Evolutionary conservation across 2,329 filamentous ascomycete species (phyloP).

Genomic region (Trichophyton benhamiae): DNA sequence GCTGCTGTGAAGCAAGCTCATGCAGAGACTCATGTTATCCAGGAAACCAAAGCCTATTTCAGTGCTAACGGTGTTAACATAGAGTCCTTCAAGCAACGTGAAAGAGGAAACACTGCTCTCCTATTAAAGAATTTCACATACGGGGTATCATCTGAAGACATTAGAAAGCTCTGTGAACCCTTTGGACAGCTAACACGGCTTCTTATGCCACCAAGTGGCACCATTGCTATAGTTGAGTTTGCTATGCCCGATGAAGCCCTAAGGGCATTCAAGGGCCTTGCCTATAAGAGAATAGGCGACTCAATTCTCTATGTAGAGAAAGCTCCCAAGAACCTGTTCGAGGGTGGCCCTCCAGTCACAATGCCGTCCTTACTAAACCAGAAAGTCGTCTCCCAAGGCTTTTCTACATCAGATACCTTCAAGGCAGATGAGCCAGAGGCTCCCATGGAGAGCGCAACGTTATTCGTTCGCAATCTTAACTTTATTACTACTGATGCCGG

Average conservation of each 20-base stretch:
- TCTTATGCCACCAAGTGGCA: conserved; percentile 83
- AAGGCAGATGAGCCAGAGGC: conserved; percentile 25
- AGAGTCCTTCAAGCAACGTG: conserved; percentile 73
- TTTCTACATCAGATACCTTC: conserved; percentile 33
- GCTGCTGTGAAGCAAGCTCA: conserved; percentile 93
- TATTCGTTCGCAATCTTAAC: conserved; percentile 90
- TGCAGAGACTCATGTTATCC: conserved; percentile 89
- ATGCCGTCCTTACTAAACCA: conserved; percentile 21
- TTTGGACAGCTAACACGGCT: conserved; percentile 70
- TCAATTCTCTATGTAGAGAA: conserved; percentile 89
- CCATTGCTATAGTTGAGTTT: conserved; percentile 89
- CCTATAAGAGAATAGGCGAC: conserved; percentile 83
- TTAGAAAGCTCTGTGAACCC: conserved; percentile 71
- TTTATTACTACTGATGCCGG: conserved; percentile 72
- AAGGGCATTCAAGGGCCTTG: conserved; percentile 68
- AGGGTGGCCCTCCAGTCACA: conserved; percentile 23
- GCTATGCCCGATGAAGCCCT: conserved; percentile 65
- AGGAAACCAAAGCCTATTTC: conserved; percentile 92
- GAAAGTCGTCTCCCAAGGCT: conserved; percentile 28
- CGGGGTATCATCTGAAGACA: conserved; percentile 64
- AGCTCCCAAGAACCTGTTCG: conserved; percentile 72
- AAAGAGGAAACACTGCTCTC: conserved; percentile 75
- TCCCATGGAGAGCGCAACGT: conserved; percentile 54
- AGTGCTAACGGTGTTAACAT: conserved; percentile 77
- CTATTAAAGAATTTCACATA: conserved; percentile 92